Percentiles rank a stretch among this genome's conserved stretches.
Conservation (phyloP, 305 asterid species). For the Striga hermonthica region DNA sequence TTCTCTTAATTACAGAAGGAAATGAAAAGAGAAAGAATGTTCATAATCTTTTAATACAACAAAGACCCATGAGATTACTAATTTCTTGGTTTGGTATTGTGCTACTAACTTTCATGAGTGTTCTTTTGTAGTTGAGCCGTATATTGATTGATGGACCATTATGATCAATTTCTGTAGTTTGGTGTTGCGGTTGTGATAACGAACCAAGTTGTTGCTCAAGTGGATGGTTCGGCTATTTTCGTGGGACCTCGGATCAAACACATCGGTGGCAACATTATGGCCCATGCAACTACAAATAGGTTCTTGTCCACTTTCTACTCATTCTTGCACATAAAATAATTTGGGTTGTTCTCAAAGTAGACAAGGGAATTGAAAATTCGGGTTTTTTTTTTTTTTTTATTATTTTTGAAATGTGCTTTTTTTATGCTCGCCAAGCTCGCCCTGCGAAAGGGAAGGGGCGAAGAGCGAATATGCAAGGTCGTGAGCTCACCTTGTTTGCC, state of each 20-base stretch:
- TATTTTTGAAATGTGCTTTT: not conserved
- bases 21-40: not conserved
- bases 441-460: not conserved
- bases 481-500: slow-evolving; percentile 60
- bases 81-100: no score
- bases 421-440: not conserved
- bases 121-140: no score
- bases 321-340: not conserved
- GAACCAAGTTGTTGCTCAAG: slow-evolving; percentile 98
- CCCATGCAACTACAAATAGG: slow-evolving; percentile 95
- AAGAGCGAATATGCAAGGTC: not conserved
- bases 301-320: slow-evolving; percentile 21
- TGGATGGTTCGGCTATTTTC: slow-evolving; percentile 85
- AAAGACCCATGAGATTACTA: no score
- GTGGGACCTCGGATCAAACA: slow-evolving; percentile 92
- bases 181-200: slow-evolving; percentile 91
- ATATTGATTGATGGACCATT: no score
- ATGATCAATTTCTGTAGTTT: slow-evolving; percentile 44
- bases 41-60: slow-evolving; percentile 17
- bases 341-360: no score
- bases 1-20: not conserved
- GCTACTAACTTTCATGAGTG: no score
- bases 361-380: no score
- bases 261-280: slow-evolving; percentile 94
- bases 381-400: no score